Base-by-base conservation (phyloP, 805 yeast genomes). In the Hyphopichia homilentoma region DNA sequence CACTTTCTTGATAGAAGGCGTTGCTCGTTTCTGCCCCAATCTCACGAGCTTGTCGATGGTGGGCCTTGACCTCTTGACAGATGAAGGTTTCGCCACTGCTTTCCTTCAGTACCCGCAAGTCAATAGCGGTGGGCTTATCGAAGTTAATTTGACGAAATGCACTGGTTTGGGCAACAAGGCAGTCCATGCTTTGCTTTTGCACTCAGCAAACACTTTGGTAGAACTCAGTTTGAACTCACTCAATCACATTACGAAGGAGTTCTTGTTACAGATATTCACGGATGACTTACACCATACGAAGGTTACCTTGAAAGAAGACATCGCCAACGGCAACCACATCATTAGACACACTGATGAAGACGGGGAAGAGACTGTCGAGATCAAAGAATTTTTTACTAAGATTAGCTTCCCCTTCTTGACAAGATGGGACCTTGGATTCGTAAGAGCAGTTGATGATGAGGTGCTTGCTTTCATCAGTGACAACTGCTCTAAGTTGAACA, bases 381-480 rank as follows among this genome's bases (percentile, higher is more conserved):
- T n/a, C n/a, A 9, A 34, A 26, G 11, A 24, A 20, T 52, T 39
- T 33, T 56, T 38, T 29, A 25, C 40, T 2, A 42, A 49, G 19
- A 34, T 54, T 6, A 23, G 42, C 6, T 64, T 78, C 27, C 84
- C 88, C 2, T 69, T 79, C 18, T 59, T 90, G 26, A 77, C 86
- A 1, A 70, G 76, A 21, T 45, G 85, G 12, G 93, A 90, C 53
- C 50, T 79, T 9, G 94, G 97, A 0, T 90, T 90, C 57, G 84
- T 87, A 3, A 65, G 94, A 24, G 65, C 77, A 14, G 73, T 86
- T 8, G 87, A 87, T 50, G 86, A 90, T 54, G 71, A 68, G 13
- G 71, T 77, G 0, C 53, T 89, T n/a, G 74, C 73, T 16, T 48
- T 70, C 18, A 44, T 87, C 14, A 71, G 83, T 3, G 58, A 69